Evolutionary conservation across 805 yeast genomes (phyloP), one percentile per base, ranked within the genome.

Genomic region (Candida caryicola): DNA sequence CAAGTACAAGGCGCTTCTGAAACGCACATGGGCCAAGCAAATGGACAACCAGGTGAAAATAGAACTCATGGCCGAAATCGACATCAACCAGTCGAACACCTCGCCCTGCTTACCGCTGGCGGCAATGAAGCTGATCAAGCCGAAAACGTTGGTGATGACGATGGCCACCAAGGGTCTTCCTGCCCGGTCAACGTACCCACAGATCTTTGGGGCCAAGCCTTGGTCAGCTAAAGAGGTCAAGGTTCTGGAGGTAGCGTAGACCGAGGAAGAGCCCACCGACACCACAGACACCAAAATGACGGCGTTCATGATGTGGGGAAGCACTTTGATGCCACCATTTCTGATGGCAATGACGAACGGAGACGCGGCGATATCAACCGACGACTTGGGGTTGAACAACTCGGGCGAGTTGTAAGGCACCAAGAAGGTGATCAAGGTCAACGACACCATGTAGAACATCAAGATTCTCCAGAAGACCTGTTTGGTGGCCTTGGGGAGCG

Each of bases 271-370:
- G 41, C 85, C 87, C 32, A 82, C 89, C 9, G 88, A 81, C 34
- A 82, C 55, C 17, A 81, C 81, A 4, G 89, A 75, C 37, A 82
- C 64, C 50, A 83, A 63, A 44, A 83, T 81, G 34, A 83, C 83
- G 5, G 77, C 85, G 52, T 83, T 83, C 63, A 83, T 70, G 23
- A 83, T 75, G 29, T 77, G 69, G 18, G 86, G 86, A 34, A 81
- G 60, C 30, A 81, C 88, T 23, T 58, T 63, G 45, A 81, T 79
- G 42, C 86, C 85, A 18, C 83, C 84, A 34, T 72, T 69, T 23
- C 59, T 66, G 40, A 82, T 76, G 23, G 91, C 85, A 61, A 85
- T 78, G 37, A 84, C 91, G 49, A 84, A 84, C 12, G 93, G 91
- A 12, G 90, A 83, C 9, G 88, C 85, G 12, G 80, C 62, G 31